Base-by-base conservation (phyloP, 352 stramenopile genomes). In the Sclerospora graminicola region DNA sequence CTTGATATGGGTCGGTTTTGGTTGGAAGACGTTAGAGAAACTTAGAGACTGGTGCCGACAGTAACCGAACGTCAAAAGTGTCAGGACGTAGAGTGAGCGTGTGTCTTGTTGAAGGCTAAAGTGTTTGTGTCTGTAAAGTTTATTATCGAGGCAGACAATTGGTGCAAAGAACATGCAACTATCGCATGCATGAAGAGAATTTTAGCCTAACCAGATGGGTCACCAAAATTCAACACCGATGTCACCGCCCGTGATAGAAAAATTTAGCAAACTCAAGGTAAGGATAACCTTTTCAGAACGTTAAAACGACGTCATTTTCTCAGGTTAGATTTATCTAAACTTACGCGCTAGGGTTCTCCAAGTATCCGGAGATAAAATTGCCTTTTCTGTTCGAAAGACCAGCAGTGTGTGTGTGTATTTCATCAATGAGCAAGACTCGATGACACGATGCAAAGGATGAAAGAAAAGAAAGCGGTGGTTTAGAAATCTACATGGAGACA, bases 11-110 rank as follows among this genome's bases (percentile, higher is more conserved):
- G 21, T 41, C 10, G 7, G n/a, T 41, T 24, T 43, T 29, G 18
- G 51, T 65, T 54, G 56, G 57, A 45, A n/a, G 18, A 14, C 32
- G 41, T 26, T 26, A 26, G 21, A 26, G 21, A 24, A 54, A 23
- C 40, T 33, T 33, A 41, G 45, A 21, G 18, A 43, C n/a, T n/a
- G n/a, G n/a, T 23, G 42, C 8, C 21, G 28, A 14, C 24, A 38
- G 41, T 44, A 23, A 30, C 19, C 15, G n/a, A 44, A 34, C 13
- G n/a, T n/a, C n/a, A n/a, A n/a, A n/a, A n/a, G 37, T 21, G 20
- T 24, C n/a, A 23, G 27, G 18, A 24, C 14, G 18, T 2, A 11
- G 27, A 16, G 6, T 13, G n/a, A 23, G 8, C 18, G 16, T 41
- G 21, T 19, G 34, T 39, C 10, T 24, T 26, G 35, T 24, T 33